Percentiles rank a stretch among this genome's conserved stretches.
phyloP scores from a whole-genome alignment of 2,329 filamentous ascomycete species.

The Paecilomyces dactylethromorphus region DNA sequence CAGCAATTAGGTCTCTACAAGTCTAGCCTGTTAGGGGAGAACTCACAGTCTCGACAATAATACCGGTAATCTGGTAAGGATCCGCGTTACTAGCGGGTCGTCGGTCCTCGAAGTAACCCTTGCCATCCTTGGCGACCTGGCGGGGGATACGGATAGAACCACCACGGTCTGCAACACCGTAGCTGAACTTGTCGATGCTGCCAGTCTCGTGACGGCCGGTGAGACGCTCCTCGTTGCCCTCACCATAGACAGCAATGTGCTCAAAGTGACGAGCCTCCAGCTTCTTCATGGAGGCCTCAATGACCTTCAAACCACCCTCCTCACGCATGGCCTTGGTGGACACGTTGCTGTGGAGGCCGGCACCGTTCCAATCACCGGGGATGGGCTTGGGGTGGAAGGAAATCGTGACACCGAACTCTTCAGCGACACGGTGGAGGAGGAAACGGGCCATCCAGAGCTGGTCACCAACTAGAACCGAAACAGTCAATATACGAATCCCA shows the following conservation, averaged over 20 bases:
- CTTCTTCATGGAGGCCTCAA: constrained; percentile 80
- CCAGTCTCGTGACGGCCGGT: constrained; percentile 94
- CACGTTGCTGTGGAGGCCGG: constrained; percentile 90
- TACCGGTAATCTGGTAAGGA: constrained; percentile 77
- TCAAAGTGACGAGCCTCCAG: constrained; percentile 69
- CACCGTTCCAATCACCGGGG: constrained; percentile 93
- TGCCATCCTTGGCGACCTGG: constrained; percentile 76
- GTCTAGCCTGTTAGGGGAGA: not conserved
- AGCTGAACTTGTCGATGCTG: constrained; percentile 86
- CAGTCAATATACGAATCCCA: constrained; percentile 3
- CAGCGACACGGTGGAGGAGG: constrained; percentile 82
- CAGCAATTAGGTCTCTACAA: constrained; percentile 3
- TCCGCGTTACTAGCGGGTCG: constrained; percentile 79
- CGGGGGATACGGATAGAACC: constrained; percentile 89
- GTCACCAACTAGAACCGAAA: constrained; percentile 65
- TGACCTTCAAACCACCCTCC: constrained; percentile 92
- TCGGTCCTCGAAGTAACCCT: constrained; percentile 89
- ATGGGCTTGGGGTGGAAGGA: constrained; percentile 96
- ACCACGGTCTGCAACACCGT: constrained; percentile 92
- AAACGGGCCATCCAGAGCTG: constrained; percentile 92
- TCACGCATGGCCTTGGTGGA: constrained; percentile 81
- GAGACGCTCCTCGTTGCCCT: constrained; percentile 91
- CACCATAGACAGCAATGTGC: constrained; percentile 90
- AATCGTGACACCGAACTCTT: constrained; percentile 95
- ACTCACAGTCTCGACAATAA: constrained; percentile 65